Conservation (phyloP, 2,329 filamentous ascomycete genomes). For the Lachnellula hyalina region DNA sequence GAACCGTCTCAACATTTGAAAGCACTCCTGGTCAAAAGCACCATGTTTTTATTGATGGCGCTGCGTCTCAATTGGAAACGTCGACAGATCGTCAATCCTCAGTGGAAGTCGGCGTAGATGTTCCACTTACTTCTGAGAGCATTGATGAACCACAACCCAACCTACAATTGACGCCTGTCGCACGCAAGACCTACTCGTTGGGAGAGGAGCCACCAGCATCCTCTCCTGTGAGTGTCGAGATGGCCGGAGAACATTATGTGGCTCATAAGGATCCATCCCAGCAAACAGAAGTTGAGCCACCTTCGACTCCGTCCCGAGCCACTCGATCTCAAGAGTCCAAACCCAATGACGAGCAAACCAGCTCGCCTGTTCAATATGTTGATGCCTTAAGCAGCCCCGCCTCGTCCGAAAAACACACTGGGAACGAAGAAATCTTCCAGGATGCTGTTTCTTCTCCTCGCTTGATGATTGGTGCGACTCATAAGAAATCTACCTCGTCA, state of each 20-base stretch:
- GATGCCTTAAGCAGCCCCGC: slow-evolving; percentile 44
- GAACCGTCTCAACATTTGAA: slow-evolving; percentile 16
- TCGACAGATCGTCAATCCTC: background rate
- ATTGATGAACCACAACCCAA: background rate
- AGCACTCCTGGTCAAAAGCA: slow-evolving; percentile 3
- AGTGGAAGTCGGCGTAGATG: background rate
- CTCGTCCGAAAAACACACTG: slow-evolving; percentile 23
- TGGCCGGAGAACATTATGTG: background rate
- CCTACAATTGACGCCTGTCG: too few species aligned
- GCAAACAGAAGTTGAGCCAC: background rate
- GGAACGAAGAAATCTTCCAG: slow-evolving; percentile 21
- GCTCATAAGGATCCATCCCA: background rate
- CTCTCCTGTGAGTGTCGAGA: background rate
- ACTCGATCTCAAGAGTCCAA: background rate
- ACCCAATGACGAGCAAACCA: slow-evolving; percentile 1
- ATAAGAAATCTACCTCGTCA: slow-evolving; percentile 12
- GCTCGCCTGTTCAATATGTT: slow-evolving; percentile 33
- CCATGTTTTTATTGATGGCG: background rate
- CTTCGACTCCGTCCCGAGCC: slow-evolving; percentile 8
- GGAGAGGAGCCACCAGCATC: background rate
- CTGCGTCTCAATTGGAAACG: background rate
- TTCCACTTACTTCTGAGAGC: background rate
- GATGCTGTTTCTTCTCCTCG: slow-evolving; percentile 25
- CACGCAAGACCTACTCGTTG: too few species aligned
- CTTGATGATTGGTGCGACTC: background rate